These are phyloP conservation scores for Orbilia javanica DNA, from an alignment of 2,329 filamentous ascomycete species.

Conservation along the genomic window DNA sequence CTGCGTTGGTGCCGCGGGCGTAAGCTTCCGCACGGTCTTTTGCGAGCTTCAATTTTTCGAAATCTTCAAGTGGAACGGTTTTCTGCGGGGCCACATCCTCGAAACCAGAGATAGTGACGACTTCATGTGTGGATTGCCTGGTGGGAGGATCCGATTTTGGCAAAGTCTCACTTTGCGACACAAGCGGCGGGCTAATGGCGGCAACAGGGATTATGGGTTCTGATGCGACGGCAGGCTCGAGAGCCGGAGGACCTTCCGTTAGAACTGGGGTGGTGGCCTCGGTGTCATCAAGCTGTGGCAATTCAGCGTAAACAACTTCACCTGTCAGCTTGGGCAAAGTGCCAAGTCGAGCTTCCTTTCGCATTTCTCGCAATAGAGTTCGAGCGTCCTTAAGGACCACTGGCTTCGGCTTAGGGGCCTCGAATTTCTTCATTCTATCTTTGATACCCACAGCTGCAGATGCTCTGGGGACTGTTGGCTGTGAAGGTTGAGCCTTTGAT, in stretches of 20 bases:
- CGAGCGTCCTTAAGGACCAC: constrained; percentile 34
- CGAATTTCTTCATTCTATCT: constrained; percentile 45
- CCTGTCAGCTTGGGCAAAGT: constrained; percentile 24
- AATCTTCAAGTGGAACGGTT: constrained; percentile 22
- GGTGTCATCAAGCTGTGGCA: constrained; percentile 10
- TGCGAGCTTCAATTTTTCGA: constrained; percentile 26
- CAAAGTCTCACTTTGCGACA: not conserved
- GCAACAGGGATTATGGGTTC: not conserved
- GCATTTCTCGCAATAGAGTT: constrained; percentile 43
- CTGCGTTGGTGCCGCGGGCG: constrained; percentile 40
- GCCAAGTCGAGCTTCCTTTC: constrained; percentile 50
- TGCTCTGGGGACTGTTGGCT: not conserved
- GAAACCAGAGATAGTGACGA: constrained; percentile 11
- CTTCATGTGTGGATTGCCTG: not conserved
- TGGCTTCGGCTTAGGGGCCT: constrained; percentile 42
- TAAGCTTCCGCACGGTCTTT: constrained; percentile 50
- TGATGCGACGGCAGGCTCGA: not conserved
- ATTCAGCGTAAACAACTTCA: constrained; percentile 40
- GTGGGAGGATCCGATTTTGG: not conserved
- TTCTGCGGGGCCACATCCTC: not conserved
- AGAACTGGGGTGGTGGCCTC: not conserved
- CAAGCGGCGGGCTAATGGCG: not conserved
- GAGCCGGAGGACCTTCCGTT: not conserved
- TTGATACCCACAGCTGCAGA: constrained; percentile 21
- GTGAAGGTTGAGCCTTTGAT: not conserved